Evolutionary conservation across 768 basidiomycete genomes (phyloP), one percentile per base, ranked within the genome.

Genomic region (Lentinula sp.): DNA sequence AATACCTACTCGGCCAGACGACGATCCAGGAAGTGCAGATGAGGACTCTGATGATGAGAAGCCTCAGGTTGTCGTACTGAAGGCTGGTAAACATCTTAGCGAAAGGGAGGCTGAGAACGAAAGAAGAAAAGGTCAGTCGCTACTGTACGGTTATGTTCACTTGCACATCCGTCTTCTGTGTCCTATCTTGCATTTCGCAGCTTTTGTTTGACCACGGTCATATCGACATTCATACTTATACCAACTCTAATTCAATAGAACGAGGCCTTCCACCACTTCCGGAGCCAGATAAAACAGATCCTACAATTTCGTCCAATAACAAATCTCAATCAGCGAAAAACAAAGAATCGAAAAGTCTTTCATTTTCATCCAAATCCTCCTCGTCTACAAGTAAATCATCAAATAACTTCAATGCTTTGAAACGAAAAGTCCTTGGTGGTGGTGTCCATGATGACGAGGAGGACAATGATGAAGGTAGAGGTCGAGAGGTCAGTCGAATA

Each of bases 1-100:
- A 10, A 80, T 81, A 15, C 80, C 80, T 46, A 65, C 76, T 59
- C 74, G 80, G 18, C 80, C 79, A 2, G 73, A 71, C 4, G 73
- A 75, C 49, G 77, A 80, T 34, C 78, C 76, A 4, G 81, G 81
- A 37, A 81, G 80, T 55, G 82, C 78, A 6, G 80, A 79, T 37
- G 83, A 86, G 61, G 79, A 78, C 64, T 68, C 70, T 8, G 75
- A 64, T 0, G 86, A 86, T 65, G 86, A 88, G 67, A 78, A 74
- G 54, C 86, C 86, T 18, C 59, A 60, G 28, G 59, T 60, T 2
- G 59, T 60, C 7, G 59, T 60, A 39, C 40, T 60, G 37, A 86
- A 81, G 68, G 79, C 84, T 54, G 87, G 87, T 43, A 87, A 85
- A 66, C 87, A 89, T 72, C 74, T 89, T 52, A 77, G 74, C 2